phyloP scores from a whole-genome alignment of 2,329 filamentous ascomycete species.

The Phialophora verrucosa region DNA sequence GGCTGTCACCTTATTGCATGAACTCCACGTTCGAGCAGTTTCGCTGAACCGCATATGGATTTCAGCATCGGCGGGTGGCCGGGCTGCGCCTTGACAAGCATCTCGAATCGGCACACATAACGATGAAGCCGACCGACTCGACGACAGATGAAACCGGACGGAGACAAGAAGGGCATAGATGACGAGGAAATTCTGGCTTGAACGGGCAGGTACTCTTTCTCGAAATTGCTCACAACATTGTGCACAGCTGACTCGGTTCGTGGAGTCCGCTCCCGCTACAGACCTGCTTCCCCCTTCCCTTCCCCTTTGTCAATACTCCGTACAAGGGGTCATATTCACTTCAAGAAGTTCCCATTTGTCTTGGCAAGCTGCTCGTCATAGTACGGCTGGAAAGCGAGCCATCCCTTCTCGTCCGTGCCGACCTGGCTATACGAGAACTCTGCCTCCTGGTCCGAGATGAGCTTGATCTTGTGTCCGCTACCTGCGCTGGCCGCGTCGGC shows the following conservation, averaged over 20 bases:
- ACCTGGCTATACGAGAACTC: conserved; percentile 39
- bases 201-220: neutral
- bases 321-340: conserved; percentile 28
- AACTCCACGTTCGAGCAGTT: neutral
- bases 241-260: neutral
- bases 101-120: neutral
- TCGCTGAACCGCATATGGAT: neutral
- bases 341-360: conserved; percentile 58
- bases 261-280: neutral
- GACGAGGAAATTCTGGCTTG: neutral
- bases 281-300: neutral
- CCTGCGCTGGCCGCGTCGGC: conserved; percentile 51
- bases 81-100: neutral
- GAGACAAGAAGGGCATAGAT: neutral
- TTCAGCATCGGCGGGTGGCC: neutral
- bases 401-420: conserved; percentile 56
- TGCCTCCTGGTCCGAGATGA: conserved; percentile 40
- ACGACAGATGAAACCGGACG: neutral
- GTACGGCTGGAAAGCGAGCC: conserved; percentile 60
- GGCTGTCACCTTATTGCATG: neutral
- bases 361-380: conserved; percentile 61
- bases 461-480: conserved; percentile 42
- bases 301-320: neutral
- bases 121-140: neutral
- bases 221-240: neutral